Percentiles rank a stretch among this genome's conserved stretches.
These are phyloP conservation scores for Grosmannia penicillata DNA, from an alignment of 2,329 filamentous ascomycete genomes.

Conservation along the genomic window DNA sequence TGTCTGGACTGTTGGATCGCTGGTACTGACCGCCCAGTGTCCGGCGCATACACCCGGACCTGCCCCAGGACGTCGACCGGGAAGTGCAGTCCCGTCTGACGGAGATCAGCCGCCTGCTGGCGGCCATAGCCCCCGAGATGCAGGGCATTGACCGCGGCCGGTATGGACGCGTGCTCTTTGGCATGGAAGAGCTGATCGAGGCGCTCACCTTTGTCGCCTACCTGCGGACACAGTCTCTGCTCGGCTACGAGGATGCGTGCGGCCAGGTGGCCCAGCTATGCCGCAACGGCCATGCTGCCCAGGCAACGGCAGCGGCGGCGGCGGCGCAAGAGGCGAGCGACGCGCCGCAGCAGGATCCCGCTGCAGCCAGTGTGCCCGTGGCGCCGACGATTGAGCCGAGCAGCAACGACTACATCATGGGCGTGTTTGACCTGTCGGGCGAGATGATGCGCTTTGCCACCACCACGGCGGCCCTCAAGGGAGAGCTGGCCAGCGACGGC, in stretches of 20 bases:
- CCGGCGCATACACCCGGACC: slow-evolving; percentile 42
- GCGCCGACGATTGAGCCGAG: slow-evolving; percentile 42
- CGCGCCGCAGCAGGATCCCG: slow-evolving; percentile 12
- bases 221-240: slow-evolving; percentile 59
- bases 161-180: slow-evolving; percentile 67
- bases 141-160: slow-evolving; percentile 67
- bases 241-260: slow-evolving; percentile 49
- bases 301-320: slow-evolving; percentile 3
- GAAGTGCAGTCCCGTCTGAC: slow-evolving; percentile 55
- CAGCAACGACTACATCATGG: slow-evolving; percentile 75
- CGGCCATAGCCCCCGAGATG: slow-evolving; percentile 55
- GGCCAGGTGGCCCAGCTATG: slow-evolving; percentile 25
- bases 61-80: slow-evolving; percentile 55
- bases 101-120: slow-evolving; percentile 57
- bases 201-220: slow-evolving; percentile 83
- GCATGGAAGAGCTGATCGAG: slow-evolving; percentile 90
- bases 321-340: neutral
- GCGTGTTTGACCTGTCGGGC: slow-evolving; percentile 84
- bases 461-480: slow-evolving; percentile 66
- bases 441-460: slow-evolving; percentile 97
- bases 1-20: neutral
- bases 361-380: neutral
- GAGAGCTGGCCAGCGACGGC: slow-evolving; percentile 28
- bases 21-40: slow-evolving; percentile 30
- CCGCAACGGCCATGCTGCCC: slow-evolving; percentile 16